phyloP scores from a whole-genome alignment of 371 early-diverging fungal genomes.

The Blastocladiella emersonii region DNA sequence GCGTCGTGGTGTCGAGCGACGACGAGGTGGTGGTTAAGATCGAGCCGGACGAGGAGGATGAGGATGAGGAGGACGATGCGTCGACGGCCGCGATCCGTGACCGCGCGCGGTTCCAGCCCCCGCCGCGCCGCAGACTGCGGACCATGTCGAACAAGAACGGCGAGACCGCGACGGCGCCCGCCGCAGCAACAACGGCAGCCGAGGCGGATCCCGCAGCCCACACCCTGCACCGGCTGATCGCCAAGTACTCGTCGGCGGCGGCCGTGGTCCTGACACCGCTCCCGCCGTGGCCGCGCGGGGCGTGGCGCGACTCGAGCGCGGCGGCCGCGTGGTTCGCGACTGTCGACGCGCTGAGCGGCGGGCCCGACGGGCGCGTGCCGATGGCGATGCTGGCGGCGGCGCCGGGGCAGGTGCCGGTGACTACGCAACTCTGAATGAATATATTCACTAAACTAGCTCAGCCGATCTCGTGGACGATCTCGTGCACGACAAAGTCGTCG shows the following conservation, averaged over 20 bases:
- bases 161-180: background rate
- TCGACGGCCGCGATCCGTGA: too few relatives aligned
- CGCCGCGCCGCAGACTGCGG: too few relatives aligned
- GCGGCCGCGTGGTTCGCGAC: background rate
- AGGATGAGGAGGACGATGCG: too few relatives aligned
- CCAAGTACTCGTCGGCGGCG: background rate
- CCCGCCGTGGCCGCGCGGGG: background rate
- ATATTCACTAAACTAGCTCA: too few relatives aligned
- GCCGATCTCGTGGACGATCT: too few relatives aligned
- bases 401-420: background rate
- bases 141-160: background rate
- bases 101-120: too few relatives aligned
- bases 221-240: background rate
- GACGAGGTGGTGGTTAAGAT: background rate
- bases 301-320: background rate
- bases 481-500: conserved; percentile 11
- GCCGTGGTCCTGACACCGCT: background rate
- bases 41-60: too few relatives aligned
- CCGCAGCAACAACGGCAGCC: background rate
- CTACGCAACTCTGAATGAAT: background rate
- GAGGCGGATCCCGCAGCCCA: background rate
- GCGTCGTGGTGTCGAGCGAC: background rate
- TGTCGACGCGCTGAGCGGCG: background rate
- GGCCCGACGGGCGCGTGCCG: background rate
- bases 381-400: background rate